A percentile compares a stretch with the other conserved stretches of the same genome.
These are phyloP conservation scores for Peterozyma toletana DNA, from an alignment of 805 yeast species.

Conservation along the genomic window DNA sequence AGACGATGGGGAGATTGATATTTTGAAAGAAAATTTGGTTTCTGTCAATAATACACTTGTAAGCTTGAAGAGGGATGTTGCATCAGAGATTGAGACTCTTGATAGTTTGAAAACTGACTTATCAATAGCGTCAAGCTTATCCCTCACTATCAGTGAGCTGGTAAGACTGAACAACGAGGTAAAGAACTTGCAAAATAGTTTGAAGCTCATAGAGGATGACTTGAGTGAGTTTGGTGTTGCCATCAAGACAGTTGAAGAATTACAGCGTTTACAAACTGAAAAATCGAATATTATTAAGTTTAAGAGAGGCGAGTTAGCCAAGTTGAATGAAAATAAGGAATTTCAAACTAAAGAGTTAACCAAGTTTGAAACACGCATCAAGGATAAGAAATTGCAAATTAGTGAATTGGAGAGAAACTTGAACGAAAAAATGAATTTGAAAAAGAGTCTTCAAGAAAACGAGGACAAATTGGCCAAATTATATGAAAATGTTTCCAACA, in stretches of 20 bases:
- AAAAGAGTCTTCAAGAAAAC: constrained; percentile 20
- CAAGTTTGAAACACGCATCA: constrained; percentile 39
- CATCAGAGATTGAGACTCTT: constrained; percentile 26
- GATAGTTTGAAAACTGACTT: constrained; percentile 20
- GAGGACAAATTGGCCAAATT: background rate
- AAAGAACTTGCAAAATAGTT: constrained; percentile 15
- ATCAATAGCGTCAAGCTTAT: background rate
- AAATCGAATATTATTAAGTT: constrained; percentile 31
- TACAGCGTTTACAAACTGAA: constrained; percentile 35
- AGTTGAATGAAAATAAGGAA: constrained; percentile 35
- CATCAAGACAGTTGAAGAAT: constrained; percentile 30
- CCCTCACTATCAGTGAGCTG: background rate
- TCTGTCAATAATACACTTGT: background rate
- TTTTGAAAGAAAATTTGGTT: background rate
- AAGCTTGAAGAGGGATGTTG: constrained; percentile 15
- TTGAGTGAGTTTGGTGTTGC: constrained; percentile 18
- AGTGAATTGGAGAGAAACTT: constrained; percentile 46
- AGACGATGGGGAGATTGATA: constrained; percentile 1
- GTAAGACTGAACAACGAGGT: constrained; percentile 3
- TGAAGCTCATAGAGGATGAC: constrained; percentile 24
- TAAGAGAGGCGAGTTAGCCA: constrained; percentile 26
- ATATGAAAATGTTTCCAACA: background rate
- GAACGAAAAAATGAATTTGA: constrained; percentile 35
- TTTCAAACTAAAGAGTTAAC: constrained; percentile 32
- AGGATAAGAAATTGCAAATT: constrained; percentile 45